phyloP scores from a whole-genome alignment of 1,284 basidiomycete species.

The Leccinum huronense region DNA sequence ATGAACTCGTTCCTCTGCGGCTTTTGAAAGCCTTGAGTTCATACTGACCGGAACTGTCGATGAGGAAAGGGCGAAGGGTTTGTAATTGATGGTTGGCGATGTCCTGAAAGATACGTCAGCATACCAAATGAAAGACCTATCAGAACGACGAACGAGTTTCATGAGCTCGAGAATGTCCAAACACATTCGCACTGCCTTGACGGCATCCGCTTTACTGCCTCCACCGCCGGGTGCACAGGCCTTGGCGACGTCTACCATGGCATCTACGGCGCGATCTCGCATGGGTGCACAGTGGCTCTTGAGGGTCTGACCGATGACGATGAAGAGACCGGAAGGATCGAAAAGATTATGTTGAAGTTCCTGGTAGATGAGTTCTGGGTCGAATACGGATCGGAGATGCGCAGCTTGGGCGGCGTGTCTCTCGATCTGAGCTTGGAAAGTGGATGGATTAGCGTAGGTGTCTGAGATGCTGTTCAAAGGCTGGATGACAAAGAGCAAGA shows the following conservation, averaged over 20 bases:
- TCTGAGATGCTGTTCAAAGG: conserved; percentile 56
- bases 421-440: conserved; percentile 52
- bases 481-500: conserved; percentile 81
- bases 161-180: conserved; percentile 92
- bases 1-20: conserved; percentile 47
- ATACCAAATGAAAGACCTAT: conserved; percentile 16
- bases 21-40: conserved; percentile 79
- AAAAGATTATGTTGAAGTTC: conserved; percentile 78
- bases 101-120: conserved; percentile 54
- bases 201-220: conserved; percentile 62
- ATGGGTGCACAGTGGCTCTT: conserved; percentile 93
- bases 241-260: conserved; percentile 73
- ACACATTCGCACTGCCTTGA: conserved; percentile 78
- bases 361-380: conserved; percentile 75
- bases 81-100: conserved; percentile 95
- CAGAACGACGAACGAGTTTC: conserved; percentile 73
- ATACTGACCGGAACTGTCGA: conserved; percentile 77
- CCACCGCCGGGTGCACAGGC: conserved; percentile 53
- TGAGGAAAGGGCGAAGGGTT: conserved; percentile 80
- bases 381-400: conserved; percentile 62
- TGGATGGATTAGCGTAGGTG: conserved; percentile 52
- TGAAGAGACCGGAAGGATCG: conserved; percentile 79
- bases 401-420: conserved; percentile 58
- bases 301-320: conserved; percentile 76
- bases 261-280: conserved; percentile 81